phyloP scores from a whole-genome alignment of 2,329 filamentous ascomycete genomes.

The Thelonectria blattea region DNA sequence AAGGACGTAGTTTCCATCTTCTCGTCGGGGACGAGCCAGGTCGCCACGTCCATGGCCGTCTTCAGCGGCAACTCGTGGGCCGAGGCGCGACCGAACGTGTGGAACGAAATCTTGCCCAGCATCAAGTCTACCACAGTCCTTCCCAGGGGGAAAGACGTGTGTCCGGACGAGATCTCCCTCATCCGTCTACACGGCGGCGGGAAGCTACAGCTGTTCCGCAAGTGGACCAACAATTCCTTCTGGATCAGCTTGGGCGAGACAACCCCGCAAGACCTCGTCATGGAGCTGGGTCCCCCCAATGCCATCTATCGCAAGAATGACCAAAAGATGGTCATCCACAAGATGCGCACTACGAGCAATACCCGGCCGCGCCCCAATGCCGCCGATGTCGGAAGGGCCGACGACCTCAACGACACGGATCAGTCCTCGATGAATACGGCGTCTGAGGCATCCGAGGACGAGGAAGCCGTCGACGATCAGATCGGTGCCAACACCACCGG shows the following conservation, averaged over 20 bases:
- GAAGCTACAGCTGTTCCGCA: conserved; percentile 76
- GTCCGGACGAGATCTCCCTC: conserved; percentile 88
- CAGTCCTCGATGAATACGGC: conserved; percentile 75
- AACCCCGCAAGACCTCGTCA: conserved; percentile 87
- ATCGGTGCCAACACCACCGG: conserved; percentile 61
- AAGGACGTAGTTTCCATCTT: conserved; percentile 88
- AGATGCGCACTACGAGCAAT: conserved; percentile 61
- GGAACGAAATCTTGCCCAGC: conserved; percentile 75
- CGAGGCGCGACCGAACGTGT: conserved; percentile 77
- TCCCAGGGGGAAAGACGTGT: conserved; percentile 74
- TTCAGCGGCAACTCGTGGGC: conserved; percentile 93
- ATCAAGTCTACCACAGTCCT: conserved; percentile 74
- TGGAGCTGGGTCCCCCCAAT: conserved; percentile 90
- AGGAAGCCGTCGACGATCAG: conserved; percentile 64
- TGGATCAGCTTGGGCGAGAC: conserved; percentile 83
- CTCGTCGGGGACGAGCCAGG: conserved; percentile 76
- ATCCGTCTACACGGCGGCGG: conserved; percentile 81
- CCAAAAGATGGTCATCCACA: conserved; percentile 85
- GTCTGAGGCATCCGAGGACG: conserved; percentile 70
- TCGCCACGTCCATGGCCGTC: conserved; percentile 86
- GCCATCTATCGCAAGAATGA: conserved; percentile 93
- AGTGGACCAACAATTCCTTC: conserved; percentile 69
- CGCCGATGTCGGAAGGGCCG: conserved; percentile 52
- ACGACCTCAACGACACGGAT: conserved; percentile 73
- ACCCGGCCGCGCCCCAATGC: conserved; percentile 53